Evolutionary conservation across 164 flowering plant species (phyloP).

Genomic region (Macadamia tetraphylla): DNA sequence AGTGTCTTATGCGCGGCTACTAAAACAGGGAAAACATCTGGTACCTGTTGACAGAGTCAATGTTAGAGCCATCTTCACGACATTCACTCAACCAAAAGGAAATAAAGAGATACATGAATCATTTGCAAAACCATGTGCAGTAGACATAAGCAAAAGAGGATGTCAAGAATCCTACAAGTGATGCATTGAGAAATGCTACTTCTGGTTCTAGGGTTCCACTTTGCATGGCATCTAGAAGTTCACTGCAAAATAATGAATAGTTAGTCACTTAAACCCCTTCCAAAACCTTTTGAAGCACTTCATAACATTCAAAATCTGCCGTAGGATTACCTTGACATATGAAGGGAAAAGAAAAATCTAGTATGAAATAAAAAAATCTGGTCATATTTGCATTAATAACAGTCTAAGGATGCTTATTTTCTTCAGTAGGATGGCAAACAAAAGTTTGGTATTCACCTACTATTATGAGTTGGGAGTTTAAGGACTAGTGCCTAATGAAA

Average conservation of each 20-base stretch:
- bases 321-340: no score
- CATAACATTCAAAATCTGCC: no score
- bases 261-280: not conserved
- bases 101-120: not conserved
- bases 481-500: no score
- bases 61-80: constrained; percentile 10
- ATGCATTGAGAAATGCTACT: constrained; percentile 82
- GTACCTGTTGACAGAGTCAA: constrained; percentile 42
- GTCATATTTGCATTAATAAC: no score
- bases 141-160: not conserved
- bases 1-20: constrained; percentile 95
- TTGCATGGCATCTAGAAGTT: constrained; percentile 71
- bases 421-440: no score
- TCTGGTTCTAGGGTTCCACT: constrained; percentile 78
- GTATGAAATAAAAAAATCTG: no score
- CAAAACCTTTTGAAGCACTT: no score
- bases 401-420: no score
- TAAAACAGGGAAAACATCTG: constrained; percentile 83
- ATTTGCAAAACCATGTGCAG: not conserved
- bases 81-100: not conserved
- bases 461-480: no score
- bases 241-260: constrained; percentile 40
- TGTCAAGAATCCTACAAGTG: constrained; percentile 42
- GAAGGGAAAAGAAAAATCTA: no score
- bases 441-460: no score